Evolutionary conservation across 2,329 filamentous ascomycete genomes (phyloP).

Genomic region (Paecilomyces sp.): DNA sequence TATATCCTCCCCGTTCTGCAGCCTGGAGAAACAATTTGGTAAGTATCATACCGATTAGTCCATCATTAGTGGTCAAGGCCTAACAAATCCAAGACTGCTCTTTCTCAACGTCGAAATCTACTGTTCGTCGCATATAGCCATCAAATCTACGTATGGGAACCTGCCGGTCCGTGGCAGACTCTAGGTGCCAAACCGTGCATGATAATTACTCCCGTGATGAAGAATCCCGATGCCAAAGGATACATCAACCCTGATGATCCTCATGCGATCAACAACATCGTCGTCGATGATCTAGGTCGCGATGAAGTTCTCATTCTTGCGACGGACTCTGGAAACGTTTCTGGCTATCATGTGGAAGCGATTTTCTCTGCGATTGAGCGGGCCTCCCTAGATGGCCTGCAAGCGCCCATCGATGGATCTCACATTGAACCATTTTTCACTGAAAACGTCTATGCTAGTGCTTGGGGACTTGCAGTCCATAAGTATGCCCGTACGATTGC

Average conservation of each 20-base stretch:
- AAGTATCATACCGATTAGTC: constrained; percentile 4
- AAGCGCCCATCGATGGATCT: constrained; percentile 22
- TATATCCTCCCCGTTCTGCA: constrained; percentile 22
- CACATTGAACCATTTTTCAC: constrained; percentile 56
- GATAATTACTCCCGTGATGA: constrained; percentile 35
- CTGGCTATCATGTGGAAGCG: constrained; percentile 58
- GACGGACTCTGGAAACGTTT: constrained; percentile 70
- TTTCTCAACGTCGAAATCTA: constrained; percentile 41
- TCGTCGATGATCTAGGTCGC: constrained; percentile 61
- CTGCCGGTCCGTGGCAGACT: constrained; percentile 32
- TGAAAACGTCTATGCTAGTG: constrained; percentile 67
- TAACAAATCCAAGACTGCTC: constrained; percentile 25
- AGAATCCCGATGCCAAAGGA: constrained; percentile 40
- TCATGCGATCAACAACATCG: constrained; percentile 63
- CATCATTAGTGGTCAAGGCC: too few species aligned
- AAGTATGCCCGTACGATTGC: constrained; percentile 75
- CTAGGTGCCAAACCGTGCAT: constrained; percentile 32
- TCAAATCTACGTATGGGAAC: constrained; percentile 39
- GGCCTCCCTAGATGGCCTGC: constrained; percentile 9
- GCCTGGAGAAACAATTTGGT: constrained; percentile 41
- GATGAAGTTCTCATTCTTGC: constrained; percentile 62
- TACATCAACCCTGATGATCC: constrained; percentile 45
- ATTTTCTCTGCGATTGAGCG: constrained; percentile 41
- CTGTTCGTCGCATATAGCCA: constrained; percentile 37
- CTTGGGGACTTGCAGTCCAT: constrained; percentile 86